A percentile compares a stretch with the other conserved stretches of the same genome.
Conservation (phyloP, 208 protist species). For the Leishmania braziliensis region DNA sequence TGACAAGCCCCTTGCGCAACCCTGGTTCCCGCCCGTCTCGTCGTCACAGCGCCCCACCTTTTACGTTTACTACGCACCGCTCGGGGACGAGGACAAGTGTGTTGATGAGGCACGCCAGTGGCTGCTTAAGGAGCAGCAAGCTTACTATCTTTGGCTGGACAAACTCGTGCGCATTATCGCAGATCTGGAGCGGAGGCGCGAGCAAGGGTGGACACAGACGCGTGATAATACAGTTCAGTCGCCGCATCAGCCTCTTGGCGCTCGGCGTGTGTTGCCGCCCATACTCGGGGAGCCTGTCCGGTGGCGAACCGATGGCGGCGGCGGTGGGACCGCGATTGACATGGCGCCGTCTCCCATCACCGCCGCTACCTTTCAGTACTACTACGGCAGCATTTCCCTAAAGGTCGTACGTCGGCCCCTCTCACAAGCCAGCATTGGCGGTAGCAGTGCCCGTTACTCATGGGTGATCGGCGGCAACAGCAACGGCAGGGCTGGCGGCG, state of each 20-base stretch:
- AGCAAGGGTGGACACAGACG: constrained; percentile 14
- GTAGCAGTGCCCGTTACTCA: not conserved
- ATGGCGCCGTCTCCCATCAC: constrained; percentile 18
- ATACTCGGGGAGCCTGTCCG: constrained; percentile 60
- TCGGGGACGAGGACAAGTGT: constrained; percentile 60
- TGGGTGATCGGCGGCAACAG: not conserved
- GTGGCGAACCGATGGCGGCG: constrained; percentile 37
- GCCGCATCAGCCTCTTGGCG: constrained; percentile 11
- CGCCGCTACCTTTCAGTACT: constrained; percentile 26
- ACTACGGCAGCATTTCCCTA: constrained; percentile 10
- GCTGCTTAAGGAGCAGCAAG: constrained; percentile 46
- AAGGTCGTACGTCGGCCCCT: not conserved
- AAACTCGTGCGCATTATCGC: constrained; percentile 26
- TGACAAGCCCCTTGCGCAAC: not conserved
- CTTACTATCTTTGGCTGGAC: constrained; percentile 47
- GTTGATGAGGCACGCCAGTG: constrained; percentile 49
- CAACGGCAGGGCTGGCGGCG: not conserved
- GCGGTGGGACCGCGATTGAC: not conserved
- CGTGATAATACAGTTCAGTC: constrained; percentile 2
- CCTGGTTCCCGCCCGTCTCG: not conserved
- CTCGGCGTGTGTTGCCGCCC: constrained; percentile 42
- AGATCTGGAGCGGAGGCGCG: constrained; percentile 27
- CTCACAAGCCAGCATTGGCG: not conserved
- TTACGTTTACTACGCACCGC: constrained; percentile 63
- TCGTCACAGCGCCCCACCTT: constrained; percentile 34